Percentiles rank a stretch among this genome's conserved stretches.
phyloP scores from a whole-genome alignment of 768 basidiomycete genomes.

The Gymnopilus dilepis region DNA sequence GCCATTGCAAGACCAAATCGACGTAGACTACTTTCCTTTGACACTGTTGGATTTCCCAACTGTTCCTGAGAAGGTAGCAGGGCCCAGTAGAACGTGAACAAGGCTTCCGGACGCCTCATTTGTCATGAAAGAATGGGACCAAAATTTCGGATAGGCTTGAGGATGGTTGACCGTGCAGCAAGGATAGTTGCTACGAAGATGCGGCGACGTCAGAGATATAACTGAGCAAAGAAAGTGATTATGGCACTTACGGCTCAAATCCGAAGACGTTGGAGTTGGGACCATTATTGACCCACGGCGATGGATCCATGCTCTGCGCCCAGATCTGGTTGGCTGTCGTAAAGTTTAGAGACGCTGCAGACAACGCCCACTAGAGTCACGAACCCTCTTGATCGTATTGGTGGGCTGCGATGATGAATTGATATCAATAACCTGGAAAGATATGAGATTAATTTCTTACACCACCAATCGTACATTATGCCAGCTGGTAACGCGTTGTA shows the following conservation, averaged over 20 bases:
- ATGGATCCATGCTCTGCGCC: slow-evolving; percentile 43
- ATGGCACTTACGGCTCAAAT: slow-evolving; percentile 50
- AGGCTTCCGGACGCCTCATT: slow-evolving; percentile 35
- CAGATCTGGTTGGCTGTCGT: slow-evolving; percentile 46
- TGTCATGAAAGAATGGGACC: slow-evolving; percentile 45
- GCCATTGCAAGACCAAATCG: background rate
- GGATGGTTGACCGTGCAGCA: slow-evolving; percentile 51
- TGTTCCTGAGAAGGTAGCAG: slow-evolving; percentile 40
- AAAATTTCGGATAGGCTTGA: slow-evolving; percentile 47
- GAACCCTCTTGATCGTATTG: slow-evolving; percentile 50
- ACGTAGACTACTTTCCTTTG: slow-evolving; percentile 29
- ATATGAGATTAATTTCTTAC: slow-evolving; percentile 26
- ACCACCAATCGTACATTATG: slow-evolving; percentile 44
- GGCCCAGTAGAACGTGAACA: slow-evolving; percentile 44
- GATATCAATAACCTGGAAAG: no score
- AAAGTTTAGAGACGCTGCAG: background rate
- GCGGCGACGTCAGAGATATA: background rate
- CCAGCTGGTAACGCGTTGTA: slow-evolving; percentile 47
- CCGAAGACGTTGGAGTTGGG: slow-evolving; percentile 48
- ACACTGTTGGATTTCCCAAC: slow-evolving; percentile 39
- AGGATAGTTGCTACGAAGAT: slow-evolving; percentile 41
- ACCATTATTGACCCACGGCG: slow-evolving; percentile 44
- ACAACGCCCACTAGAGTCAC: background rate
- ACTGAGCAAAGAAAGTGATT: no score
- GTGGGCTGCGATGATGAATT: slow-evolving; percentile 33